These are phyloP conservation scores for Myrica gale DNA, from an alignment of 306 rosid species.

Conservation along the genomic window DNA sequence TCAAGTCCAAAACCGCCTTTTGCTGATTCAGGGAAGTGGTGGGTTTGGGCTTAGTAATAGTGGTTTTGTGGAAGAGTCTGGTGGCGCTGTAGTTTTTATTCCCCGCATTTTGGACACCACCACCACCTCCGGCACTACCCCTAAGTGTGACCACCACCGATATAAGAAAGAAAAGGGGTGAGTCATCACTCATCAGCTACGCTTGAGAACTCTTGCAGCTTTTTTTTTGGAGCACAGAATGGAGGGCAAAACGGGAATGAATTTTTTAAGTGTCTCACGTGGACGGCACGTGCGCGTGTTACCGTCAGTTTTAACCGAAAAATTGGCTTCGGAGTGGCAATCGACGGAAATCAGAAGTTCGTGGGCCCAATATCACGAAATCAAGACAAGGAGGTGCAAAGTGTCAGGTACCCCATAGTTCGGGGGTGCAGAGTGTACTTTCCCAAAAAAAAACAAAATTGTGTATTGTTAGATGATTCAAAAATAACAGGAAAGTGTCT, in stretches of 20 bases:
- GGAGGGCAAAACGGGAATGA: no score
- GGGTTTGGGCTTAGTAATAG: constrained; percentile 3
- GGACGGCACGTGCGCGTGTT: no score
- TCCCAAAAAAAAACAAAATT: not conserved
- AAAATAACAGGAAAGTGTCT: constrained; percentile 5
- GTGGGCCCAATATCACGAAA: no score
- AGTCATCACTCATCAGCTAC: not conserved
- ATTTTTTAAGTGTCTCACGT: no score
- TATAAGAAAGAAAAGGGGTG: constrained; percentile 24
- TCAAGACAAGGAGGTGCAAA: no score
- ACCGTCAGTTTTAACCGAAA: no score
- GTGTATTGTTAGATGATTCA: constrained; percentile 21
- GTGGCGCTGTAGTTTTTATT: constrained; percentile 34
- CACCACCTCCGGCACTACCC: not conserved
- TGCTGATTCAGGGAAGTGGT: not conserved
- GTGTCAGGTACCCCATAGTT: no score
- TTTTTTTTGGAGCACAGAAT: not conserved
- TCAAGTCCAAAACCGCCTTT: constrained; percentile 14
- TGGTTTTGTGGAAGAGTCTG: constrained; percentile 24
- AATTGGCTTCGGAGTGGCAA: no score
- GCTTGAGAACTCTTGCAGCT: no score
- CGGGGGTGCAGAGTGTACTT: no score
- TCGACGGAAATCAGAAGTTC: no score
- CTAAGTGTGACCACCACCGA: not conserved
- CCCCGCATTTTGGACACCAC: constrained; percentile 28